Evolutionary conservation across 108 stramenopile genomes (phyloP), one percentile per base, ranked within the genome.

Genomic region (Fistulifera solaris): DNA sequence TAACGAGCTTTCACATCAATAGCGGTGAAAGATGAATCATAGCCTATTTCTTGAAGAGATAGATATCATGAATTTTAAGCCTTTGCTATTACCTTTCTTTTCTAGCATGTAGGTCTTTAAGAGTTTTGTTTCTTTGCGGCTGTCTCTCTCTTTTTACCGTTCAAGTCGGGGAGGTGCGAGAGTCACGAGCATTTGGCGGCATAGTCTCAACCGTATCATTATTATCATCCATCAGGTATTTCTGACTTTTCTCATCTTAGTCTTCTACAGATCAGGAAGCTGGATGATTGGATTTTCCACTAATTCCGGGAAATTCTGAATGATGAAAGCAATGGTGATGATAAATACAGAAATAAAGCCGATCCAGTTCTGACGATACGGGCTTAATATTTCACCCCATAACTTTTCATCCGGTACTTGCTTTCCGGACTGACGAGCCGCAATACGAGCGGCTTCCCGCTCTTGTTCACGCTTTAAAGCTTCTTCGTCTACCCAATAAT

Each of bases 331-430:
- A 44, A 91, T 40, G 5, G 80, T 62, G 0, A 84, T 70, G 56
- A 91, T 73, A 24, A 71, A n/a, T 5, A 85, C 67, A 3, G 83
- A 83, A 51, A 91, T 65, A 16, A 73, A 58, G 22, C 89, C 89
- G 44, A 91, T 91, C 89, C 89, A 91, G 62, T 91, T 91, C 61
- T 91, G 85, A 56, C 76, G 78, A 71, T 91, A 87, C 16, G 89
- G 89, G 18, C 82, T 80, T 39, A 68, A 60, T 1, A 86, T 73
- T 56, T 91, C 89, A 17, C 63, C 56, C 69, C 63, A 42, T 13
- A 91, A 65, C 54, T 78, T 84, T 43, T 87, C 81, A 40, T 73
- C 72, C 8, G 88, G 56, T 23, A 83, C 79, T 67, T 76, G 64
- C 3, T 35, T 35, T 44, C 82, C 87, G 5, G 41, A 17, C 48